Base-by-base conservation (phyloP, 176 grass and related monocot species). In the Zoysia japonica region DNA sequence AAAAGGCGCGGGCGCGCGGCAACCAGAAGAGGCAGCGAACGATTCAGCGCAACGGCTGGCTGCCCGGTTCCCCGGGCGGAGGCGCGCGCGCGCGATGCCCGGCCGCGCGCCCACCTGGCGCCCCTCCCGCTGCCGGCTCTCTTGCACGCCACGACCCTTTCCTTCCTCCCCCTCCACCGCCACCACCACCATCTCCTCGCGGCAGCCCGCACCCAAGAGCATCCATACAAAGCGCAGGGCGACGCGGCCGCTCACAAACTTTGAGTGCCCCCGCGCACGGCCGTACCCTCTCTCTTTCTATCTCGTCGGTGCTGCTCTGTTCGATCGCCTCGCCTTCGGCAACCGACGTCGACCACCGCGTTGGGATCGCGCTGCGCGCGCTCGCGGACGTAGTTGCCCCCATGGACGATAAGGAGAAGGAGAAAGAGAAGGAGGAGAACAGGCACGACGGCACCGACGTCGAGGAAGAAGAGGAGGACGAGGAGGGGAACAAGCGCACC, bases 381-480 rank as follows among this genome's bases (percentile, higher is more conserved):
- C 67, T 37, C 20, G 9, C 52, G 46, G 20, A 76, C 36, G 46
- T 41, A 53, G 28, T 28, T 0, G 28, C 28, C 19, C 67, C 71
- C 42, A 87, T 82, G 80, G 91, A 87, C 57, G 61, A 84, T 13
- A 83, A 77, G 38, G 88, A 90, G 66, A 75, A 86, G 54, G 80
- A 80, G 67, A 75, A 87, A 2, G 59, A 78, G 28, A 28, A 28
- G 37, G 64, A 80, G 16, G 51, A 78, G 7, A 78, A 83, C 40
- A 80, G 85, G 81, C 84, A 57, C 38, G 82, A 84, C 17, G 70
- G 80, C 47, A 48, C 65, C n/a, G 88, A 96, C 8, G 65, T 64
- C 6, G 87, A 93, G 42, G 90, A 85, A 41, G 90, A 72, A 0
- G 85, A 87, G 60, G 93, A 93, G 35, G 88, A 90, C 2, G 93